Conservation (phyloP, 2,329 filamentous ascomycete genomes). For the Neophaeococcomyces aloes region DNA sequence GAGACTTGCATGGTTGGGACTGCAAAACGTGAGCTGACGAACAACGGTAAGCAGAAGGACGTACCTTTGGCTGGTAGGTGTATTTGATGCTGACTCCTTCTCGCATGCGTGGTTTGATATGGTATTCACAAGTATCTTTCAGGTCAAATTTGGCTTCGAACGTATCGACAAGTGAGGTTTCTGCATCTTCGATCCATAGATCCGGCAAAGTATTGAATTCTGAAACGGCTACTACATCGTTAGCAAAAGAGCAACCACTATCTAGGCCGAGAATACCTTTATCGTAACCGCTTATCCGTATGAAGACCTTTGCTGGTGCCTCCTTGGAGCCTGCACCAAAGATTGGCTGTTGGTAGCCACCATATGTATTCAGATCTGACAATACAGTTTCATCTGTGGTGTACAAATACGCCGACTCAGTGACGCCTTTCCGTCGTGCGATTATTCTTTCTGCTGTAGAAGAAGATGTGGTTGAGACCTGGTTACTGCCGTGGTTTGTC, state of each 20-base stretch:
- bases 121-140: slow-evolving; percentile 19
- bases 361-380: slow-evolving; percentile 50
- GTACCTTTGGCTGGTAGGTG: slow-evolving; percentile 19
- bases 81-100: slow-evolving; percentile 19
- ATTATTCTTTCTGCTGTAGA: slow-evolving; percentile 31
- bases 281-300: slow-evolving; percentile 23
- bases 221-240: neutral
- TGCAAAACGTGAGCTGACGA: slow-evolving; percentile 4
- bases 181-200: slow-evolving; percentile 20
- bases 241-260: neutral
- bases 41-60: neutral
- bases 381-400: slow-evolving; percentile 41
- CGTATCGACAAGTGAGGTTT: slow-evolving; percentile 17
- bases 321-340: slow-evolving; percentile 33
- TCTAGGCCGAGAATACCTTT: slow-evolving; percentile 6
- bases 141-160: slow-evolving; percentile 15
- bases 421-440: slow-evolving; percentile 39
- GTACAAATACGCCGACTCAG: slow-evolving; percentile 35
- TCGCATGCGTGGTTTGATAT: slow-evolving; percentile 16
- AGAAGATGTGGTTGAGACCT: slow-evolving; percentile 14
- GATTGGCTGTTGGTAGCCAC: slow-evolving; percentile 41
- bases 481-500: neutral
- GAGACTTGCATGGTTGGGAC: slow-evolving; percentile 13
- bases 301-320: slow-evolving; percentile 25
- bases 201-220: slow-evolving; percentile 17